Evolutionary conservation across 2,329 filamentous ascomycete species (phyloP).

Genomic region (Pyrenophora seminiperda): DNA sequence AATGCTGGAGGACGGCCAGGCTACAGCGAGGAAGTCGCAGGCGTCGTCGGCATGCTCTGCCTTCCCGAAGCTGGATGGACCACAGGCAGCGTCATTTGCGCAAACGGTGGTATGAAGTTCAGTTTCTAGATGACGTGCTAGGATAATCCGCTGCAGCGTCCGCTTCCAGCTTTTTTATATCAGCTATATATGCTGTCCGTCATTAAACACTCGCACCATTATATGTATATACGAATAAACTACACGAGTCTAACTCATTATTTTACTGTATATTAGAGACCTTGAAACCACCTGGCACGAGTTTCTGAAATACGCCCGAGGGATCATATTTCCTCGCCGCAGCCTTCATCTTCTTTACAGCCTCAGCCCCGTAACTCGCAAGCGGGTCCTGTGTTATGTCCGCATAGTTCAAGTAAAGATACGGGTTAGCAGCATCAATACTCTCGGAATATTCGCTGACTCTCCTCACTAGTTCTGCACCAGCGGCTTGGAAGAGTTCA

Average conservation of each 20-base stretch:
- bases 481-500: slow-evolving; percentile 24
- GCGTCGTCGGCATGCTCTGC: slow-evolving; percentile 77
- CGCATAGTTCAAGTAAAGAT: slow-evolving; percentile 45
- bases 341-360: slow-evolving; percentile 27
- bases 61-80: slow-evolving; percentile 74
- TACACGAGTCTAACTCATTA: not conserved
- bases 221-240: too few relatives aligned
- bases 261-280: slow-evolving; percentile 21
- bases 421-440: slow-evolving; percentile 30
- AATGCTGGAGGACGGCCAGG: slow-evolving; percentile 60
- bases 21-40: slow-evolving; percentile 73
- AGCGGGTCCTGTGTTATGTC: slow-evolving; percentile 28
- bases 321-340: slow-evolving; percentile 32
- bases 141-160: not conserved
- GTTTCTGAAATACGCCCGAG: slow-evolving; percentile 29
- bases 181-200: too few relatives aligned
- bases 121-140: slow-evolving; percentile 24
- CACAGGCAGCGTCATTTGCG: slow-evolving; percentile 78
- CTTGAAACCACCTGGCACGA: slow-evolving; percentile 38
- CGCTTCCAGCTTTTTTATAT: too few relatives aligned
- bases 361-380: slow-evolving; percentile 25
- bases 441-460: slow-evolving; percentile 25
- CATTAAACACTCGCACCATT: too few relatives aligned
- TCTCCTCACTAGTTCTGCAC: slow-evolving; percentile 20
- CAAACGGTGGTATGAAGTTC: slow-evolving; percentile 73